Evolutionary conservation across 805 yeast genomes (phyloP).

Genomic region (Candida argentea): DNA sequence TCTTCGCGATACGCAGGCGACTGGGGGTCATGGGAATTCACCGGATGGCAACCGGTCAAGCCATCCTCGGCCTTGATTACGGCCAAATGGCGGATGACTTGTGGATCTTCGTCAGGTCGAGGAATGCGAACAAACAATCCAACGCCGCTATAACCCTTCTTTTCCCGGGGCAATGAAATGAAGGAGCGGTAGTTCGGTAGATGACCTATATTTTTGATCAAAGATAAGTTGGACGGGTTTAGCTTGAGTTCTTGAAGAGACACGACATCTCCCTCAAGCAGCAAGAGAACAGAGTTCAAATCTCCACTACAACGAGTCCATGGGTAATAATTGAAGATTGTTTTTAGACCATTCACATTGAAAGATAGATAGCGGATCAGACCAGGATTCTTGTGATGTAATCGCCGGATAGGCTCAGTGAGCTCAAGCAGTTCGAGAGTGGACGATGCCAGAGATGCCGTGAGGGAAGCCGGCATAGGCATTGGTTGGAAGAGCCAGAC

Average conservation of each 20-base stretch:
- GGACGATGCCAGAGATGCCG: too few species aligned
- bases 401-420: too few species aligned
- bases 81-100: conserved; percentile 26
- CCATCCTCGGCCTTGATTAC: conserved; percentile 86
- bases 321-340: conserved; percentile 74
- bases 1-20: conserved; percentile 6
- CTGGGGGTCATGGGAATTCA: neutral
- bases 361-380: conserved; percentile 57
- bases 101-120: conserved; percentile 29
- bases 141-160: conserved; percentile 88
- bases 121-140: conserved; percentile 65
- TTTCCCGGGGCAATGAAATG: conserved; percentile 54
- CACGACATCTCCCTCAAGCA: conserved; percentile 63
- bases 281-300: conserved; percentile 36
- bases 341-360: conserved; percentile 78
- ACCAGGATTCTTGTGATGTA: too few species aligned
- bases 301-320: conserved; percentile 48
- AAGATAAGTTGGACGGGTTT: conserved; percentile 13
- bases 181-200: conserved; percentile 52
- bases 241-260: conserved; percentile 82
- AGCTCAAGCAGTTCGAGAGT: too few species aligned
- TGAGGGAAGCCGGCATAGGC: too few species aligned
- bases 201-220: conserved; percentile 36
- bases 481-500: too few species aligned
- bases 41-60: conserved; percentile 47